Conservation (phyloP, 352 stramenopile species). For the Pythium utonaiense region DNA sequence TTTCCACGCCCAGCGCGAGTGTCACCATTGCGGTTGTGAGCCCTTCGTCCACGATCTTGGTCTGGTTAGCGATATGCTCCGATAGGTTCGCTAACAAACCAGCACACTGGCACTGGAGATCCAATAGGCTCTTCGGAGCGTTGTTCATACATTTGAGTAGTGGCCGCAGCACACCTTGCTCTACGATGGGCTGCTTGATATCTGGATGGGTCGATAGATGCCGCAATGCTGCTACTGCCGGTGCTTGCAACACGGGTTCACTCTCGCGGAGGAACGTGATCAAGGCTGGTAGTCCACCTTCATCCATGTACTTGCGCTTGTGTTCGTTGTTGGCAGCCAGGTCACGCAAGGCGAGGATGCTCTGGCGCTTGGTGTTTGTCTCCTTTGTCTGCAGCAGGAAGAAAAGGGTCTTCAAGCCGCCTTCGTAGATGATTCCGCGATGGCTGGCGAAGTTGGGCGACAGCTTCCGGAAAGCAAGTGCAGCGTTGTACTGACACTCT, state of each 20-base stretch:
- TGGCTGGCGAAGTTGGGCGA: constrained; percentile 90
- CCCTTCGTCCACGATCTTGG: constrained; percentile 90
- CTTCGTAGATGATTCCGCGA: constrained; percentile 76
- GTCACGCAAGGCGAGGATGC: constrained; percentile 87
- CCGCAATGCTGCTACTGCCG: constrained; percentile 87
- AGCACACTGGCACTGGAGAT: constrained; percentile 92
- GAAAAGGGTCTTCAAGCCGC: constrained; percentile 90
- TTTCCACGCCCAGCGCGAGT: constrained; percentile 66
- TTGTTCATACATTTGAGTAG: constrained; percentile 85
- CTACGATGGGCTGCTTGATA: constrained; percentile 88
- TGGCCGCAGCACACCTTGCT: constrained; percentile 74
- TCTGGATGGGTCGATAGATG: constrained; percentile 82
- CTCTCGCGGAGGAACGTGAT: constrained; percentile 87
- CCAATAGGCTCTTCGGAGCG: constrained; percentile 65
- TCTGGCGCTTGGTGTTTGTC: constrained; percentile 90
- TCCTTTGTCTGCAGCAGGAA: constrained; percentile 89
- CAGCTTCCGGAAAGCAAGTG: constrained; percentile 93
- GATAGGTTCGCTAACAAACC: constrained; percentile 93
- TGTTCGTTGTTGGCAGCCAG: constrained; percentile 87
- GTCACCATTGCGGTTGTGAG: constrained; percentile 78
- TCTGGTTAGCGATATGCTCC: constrained; percentile 89
- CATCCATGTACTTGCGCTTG: constrained; percentile 81
- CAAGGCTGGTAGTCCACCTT: constrained; percentile 86
- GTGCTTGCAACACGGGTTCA: constrained; percentile 86
- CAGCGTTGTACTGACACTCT: constrained; percentile 95